Evolutionary conservation across 257 asterid species (phyloP), one percentile per base, ranked within the genome.

Genomic region (Jaltomata sinuosa): DNA sequence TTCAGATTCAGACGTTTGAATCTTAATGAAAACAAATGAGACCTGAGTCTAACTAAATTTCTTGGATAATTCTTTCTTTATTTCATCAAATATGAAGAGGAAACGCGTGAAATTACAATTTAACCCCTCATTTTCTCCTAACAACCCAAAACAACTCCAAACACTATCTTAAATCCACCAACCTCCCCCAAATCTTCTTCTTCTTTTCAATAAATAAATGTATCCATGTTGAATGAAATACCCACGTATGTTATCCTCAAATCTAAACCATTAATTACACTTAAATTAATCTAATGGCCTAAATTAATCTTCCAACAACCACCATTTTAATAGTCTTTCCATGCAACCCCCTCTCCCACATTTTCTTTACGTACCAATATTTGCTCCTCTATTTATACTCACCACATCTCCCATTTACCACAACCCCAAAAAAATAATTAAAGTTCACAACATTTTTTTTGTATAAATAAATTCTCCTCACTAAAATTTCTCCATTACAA

Each of bases 331-430:
- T 22, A 62, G 74, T 86, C 27, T 10, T 87, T 16, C 54, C 54
- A 36, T 77, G 21, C 47, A 12, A 38, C 3, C 74, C 49, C 45
- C n/a, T 25, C 8, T 45, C 49, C 88, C 34, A 45, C 53, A 53
- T 64, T 27, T 64, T 59, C 11, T 90, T 80, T 94, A 92, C 98
- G 95, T 92, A 94, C 93, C 95, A 87, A 88, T 62, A 59, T 85
- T 86, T 38, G 42, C 32, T 9, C 80, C 86, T 50, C 82, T 83
- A 94, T 94, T 89, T 91, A 89, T 90, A 91, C 86, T 62, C 71
- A 22, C 89, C 95, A 50, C 85, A 59, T n/a, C 57, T 34, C 84
- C 34, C 31, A 62, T 78, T 38, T 68, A 84, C 85, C 82, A 27
- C 83, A 36, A 83, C 54, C 36, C 5, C 27, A 62, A 27, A 10